Base-by-base conservation (phyloP, 257 asterid species). In the Henckelia pumila region DNA sequence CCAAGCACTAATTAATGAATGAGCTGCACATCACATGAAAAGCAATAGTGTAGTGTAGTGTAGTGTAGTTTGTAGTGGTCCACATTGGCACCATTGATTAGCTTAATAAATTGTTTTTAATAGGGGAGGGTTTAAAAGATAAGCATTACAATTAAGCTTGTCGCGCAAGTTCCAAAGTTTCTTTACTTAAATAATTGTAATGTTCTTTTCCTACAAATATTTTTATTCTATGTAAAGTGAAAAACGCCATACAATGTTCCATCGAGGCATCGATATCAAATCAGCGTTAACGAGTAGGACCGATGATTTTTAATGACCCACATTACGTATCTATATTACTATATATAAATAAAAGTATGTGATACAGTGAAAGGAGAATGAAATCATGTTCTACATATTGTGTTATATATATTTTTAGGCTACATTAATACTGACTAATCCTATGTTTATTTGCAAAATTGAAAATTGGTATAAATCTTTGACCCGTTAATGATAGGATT, bases 11-110 rank as follows among this genome's bases (percentile, higher is more conserved):
- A 30, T 6, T 30, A 30, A 6, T 47, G 56, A 4, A 3, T 28
- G 69, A 50, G 59, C 71, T 81, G 81, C 67, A 55, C 71, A 56
- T 72, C 81, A 79, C 81, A 76, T 79, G 78, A 70, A 35, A 75
- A 70, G 28, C 22, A 72, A 70, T 52, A 62, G 49, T 74, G 40
- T 74, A 37, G 70, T 79, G 53, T 62, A 75, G 79, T 81, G 81
- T 52, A 62, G 49, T 74, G 40, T 74, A 37, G 70, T 73, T 58
- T 79, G 53, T 62, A 75, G 79, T 81, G 81, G 86, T 76, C 81
- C 81, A 71, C 62, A 59, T 53, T 68, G 73, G 74, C 80, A 71
- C 74, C 64, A 26, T 68, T 23, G 70, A 67, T 81, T 75, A 78
- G 79, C 73, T 67, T 63, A 76, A 63, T 17, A 52, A 63, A 53